A percentile compares a stretch with the other conserved stretches of the same genome.
Conservation (phyloP, 805 yeast genomes). For the Saturnispora diversa region DNA sequence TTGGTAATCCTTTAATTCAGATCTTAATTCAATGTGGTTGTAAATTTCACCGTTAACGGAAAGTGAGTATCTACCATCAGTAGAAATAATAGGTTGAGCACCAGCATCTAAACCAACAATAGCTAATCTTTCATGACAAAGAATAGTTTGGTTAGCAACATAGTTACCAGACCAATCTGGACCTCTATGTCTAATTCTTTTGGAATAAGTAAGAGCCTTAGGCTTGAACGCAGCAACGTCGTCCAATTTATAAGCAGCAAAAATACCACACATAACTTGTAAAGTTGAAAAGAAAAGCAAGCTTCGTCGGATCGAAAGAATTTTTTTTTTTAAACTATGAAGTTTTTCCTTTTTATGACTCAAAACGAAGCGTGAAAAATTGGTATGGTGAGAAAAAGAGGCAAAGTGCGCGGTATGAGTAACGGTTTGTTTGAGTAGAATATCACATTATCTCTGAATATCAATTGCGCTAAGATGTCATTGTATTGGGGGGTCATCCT, state of each 20-base stretch:
- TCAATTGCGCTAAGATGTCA: too few relatives aligned
- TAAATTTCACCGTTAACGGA: constrained; percentile 98
- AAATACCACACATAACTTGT: constrained; percentile 87
- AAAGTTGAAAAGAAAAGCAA: neutral
- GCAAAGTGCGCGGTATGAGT: too few relatives aligned
- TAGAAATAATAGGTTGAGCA: constrained; percentile 90
- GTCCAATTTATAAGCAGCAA: constrained; percentile 80
- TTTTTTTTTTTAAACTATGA: too few relatives aligned
- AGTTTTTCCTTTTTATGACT: too few relatives aligned
- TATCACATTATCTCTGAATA: too few relatives aligned
- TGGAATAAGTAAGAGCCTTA: constrained; percentile 82
- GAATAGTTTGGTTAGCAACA: constrained; percentile 67
- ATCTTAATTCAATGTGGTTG: constrained; percentile 88
- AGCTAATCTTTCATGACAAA: constrained; percentile 94
- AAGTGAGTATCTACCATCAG: constrained; percentile 63
- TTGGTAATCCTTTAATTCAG: constrained; percentile 59
- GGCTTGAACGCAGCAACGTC: constrained; percentile 75
- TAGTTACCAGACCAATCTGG: constrained; percentile 98
- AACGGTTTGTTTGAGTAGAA: too few relatives aligned
- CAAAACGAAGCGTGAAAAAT: too few relatives aligned
- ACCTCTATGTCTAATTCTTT: constrained; percentile 96
- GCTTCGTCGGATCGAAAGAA: neutral
- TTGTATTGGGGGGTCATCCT: too few relatives aligned
- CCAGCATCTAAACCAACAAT: constrained; percentile 97
- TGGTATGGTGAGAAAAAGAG: too few relatives aligned